Conservation (phyloP, 257 asterid genomes). For the Vinca minor region DNA sequence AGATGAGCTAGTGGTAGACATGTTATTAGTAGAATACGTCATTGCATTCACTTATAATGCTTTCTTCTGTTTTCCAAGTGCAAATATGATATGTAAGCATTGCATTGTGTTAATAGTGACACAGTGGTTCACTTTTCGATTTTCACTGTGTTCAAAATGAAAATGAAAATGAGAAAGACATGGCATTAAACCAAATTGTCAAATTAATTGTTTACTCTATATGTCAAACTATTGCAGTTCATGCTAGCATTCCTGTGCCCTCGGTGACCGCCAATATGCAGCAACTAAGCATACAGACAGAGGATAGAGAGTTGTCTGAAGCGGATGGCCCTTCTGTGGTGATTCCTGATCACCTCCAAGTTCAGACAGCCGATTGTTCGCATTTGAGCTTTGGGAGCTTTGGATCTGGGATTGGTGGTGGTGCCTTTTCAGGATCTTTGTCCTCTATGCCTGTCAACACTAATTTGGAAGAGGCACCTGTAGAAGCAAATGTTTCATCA, state of each 20-base stretch:
- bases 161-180: not conserved
- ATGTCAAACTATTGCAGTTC: conserved; percentile 40
- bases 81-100: not conserved
- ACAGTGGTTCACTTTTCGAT: not conserved
- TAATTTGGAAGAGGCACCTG: conserved; percentile 41
- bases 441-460: conserved; percentile 38
- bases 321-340: conserved; percentile 53
- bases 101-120: not conserved
- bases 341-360: conserved; percentile 80
- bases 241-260: conserved; percentile 36
- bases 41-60: not conserved
- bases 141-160: not conserved
- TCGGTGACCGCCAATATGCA: conserved; percentile 51
- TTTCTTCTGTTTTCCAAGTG: not conserved
- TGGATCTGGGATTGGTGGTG: conserved; percentile 33
- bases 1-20: not conserved
- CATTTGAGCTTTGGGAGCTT: conserved; percentile 95
- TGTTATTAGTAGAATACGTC: not conserved
- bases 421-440: conserved; percentile 38
- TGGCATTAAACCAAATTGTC: not conserved
- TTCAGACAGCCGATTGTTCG: conserved; percentile 61
- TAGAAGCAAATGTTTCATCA: conserved; percentile 37
- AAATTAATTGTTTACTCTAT: not conserved
- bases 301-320: conserved; percentile 38
- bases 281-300: conserved; percentile 44